Evolutionary conservation across 169 alveolate genomes (phyloP).

Genomic region (Eimeria maxima): DNA sequence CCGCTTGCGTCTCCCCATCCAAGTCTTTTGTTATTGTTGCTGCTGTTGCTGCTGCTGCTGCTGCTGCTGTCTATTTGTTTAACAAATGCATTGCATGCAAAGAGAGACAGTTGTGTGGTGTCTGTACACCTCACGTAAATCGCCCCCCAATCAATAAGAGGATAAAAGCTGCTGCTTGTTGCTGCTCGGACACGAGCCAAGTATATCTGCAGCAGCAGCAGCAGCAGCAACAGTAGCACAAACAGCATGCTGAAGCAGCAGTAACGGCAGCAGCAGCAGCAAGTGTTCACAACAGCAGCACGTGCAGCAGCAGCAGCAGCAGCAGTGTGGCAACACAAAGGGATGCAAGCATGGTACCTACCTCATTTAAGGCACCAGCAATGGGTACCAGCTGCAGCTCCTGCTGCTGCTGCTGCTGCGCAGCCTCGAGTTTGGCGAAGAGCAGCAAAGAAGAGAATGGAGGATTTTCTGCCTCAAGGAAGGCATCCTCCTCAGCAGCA

Average conservation of each 20-base stretch:
- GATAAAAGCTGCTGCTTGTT: background rate
- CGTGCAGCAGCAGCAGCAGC: conserved; percentile 14
- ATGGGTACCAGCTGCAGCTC: conserved; percentile 29
- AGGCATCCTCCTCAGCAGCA: conserved; percentile 65
- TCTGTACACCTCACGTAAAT: conserved; percentile 71
- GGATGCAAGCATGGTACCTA: background rate
- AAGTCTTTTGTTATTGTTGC: background rate
- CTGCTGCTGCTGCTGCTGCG: conserved; percentile 25
- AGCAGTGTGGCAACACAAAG: background rate
- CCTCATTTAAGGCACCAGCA: conserved; percentile 54
- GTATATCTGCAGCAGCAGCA: conserved; percentile 68
- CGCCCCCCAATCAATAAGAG: conserved; percentile 38
- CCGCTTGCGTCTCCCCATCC: conserved; percentile 8
- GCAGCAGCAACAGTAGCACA: conserved; percentile 44
- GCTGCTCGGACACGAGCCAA: conserved; percentile 6
- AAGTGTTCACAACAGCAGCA: background rate
- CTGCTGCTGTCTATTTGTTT: background rate
- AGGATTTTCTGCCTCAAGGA: background rate
- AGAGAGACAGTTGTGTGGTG: conserved; percentile 63
- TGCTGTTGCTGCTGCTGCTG: background rate
- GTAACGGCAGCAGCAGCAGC: conserved; percentile 13
- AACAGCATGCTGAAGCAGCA: background rate
- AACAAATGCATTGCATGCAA: conserved; percentile 29
- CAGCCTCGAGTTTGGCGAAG: background rate
- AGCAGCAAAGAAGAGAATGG: conserved; percentile 14